Conservation (phyloP, 495 filamentous ascomycete genomes). For the Penicillium goetzii region DNA sequence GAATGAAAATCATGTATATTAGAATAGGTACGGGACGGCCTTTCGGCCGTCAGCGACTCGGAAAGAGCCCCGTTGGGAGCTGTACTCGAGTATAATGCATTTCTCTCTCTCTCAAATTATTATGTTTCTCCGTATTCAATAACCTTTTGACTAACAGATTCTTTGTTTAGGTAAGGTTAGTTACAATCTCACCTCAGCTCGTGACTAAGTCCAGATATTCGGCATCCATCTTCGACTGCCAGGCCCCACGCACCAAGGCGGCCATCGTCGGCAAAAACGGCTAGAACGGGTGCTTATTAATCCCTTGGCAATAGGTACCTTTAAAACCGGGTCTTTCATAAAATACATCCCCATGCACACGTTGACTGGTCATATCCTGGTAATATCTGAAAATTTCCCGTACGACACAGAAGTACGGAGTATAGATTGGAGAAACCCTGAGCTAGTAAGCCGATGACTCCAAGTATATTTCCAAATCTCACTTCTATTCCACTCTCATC, state of each 20-base stretch:
- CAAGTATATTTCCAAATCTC: neutral
- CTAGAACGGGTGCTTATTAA: slow-evolving; percentile 23
- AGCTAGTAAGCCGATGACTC: slow-evolving; percentile 1
- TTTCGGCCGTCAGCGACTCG: too few relatives aligned
- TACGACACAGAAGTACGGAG: neutral
- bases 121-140: neutral
- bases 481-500: neutral
- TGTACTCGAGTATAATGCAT: too few relatives aligned
- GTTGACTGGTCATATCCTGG: neutral
- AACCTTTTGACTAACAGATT: too few relatives aligned
- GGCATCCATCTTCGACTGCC: neutral
- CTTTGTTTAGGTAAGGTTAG: too few relatives aligned
- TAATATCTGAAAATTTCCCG: neutral
- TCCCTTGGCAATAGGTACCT: neutral
- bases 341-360: neutral
- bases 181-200: neutral
- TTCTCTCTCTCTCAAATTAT: too few relatives aligned
- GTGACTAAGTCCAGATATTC: too few relatives aligned
- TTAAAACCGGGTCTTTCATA: neutral
- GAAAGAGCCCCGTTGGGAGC: too few relatives aligned
- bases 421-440: neutral
- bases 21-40: too few relatives aligned
- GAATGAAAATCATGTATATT: too few relatives aligned
- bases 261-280: slow-evolving; percentile 3
- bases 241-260: slow-evolving; percentile 8